Percentiles rank a stretch among this genome's conserved stretches.
These are phyloP conservation scores for Suhomyces atakaporum DNA, from an alignment of 1,139 yeast species.

Conservation along the genomic window DNA sequence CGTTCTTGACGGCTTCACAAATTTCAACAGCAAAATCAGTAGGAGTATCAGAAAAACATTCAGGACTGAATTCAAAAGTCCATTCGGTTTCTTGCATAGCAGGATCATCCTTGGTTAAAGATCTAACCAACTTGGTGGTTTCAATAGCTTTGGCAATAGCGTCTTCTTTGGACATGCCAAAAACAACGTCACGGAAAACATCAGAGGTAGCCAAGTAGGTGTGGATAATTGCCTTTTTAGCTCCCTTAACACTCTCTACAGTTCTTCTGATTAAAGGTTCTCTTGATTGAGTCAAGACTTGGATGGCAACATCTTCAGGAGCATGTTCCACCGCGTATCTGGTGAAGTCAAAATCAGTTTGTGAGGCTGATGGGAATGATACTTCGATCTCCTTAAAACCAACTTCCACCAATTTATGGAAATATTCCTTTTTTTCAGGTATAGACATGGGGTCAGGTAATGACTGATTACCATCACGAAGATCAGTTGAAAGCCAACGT, in stretches of 20 bases:
- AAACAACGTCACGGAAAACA: constrained; percentile 48
- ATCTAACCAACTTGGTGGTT: constrained; percentile 41
- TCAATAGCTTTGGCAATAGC: constrained; percentile 45
- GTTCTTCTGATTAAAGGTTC: constrained; percentile 48
- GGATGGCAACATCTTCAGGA: constrained; percentile 49
- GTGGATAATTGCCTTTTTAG: constrained; percentile 50
- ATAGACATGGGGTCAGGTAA: constrained; percentile 54
- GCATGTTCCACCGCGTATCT: constrained; percentile 50
- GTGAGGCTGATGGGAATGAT: constrained; percentile 51
- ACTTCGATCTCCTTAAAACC: constrained; percentile 55
- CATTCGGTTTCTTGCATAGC: constrained; percentile 43
- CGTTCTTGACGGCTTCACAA: constrained; percentile 49
- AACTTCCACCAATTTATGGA: constrained; percentile 45
- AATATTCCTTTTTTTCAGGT: constrained; percentile 46
- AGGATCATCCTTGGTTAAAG: constrained; percentile 47
- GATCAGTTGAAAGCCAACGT: constrained; percentile 52
- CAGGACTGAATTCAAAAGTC: constrained; percentile 51
- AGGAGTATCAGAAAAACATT: constrained; percentile 48
- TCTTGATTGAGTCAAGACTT: constrained; percentile 50
- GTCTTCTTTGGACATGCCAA: constrained; percentile 44
- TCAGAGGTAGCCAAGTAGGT: constrained; percentile 51
- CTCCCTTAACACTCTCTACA: constrained; percentile 49
- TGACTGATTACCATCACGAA: constrained; percentile 52
- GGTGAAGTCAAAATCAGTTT: constrained; percentile 52
- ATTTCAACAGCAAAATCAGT: constrained; percentile 46